These are phyloP conservation scores for Sporothrix sp. DNA, from an alignment of 2,329 filamentous ascomycete species.

Conservation along the genomic window DNA sequence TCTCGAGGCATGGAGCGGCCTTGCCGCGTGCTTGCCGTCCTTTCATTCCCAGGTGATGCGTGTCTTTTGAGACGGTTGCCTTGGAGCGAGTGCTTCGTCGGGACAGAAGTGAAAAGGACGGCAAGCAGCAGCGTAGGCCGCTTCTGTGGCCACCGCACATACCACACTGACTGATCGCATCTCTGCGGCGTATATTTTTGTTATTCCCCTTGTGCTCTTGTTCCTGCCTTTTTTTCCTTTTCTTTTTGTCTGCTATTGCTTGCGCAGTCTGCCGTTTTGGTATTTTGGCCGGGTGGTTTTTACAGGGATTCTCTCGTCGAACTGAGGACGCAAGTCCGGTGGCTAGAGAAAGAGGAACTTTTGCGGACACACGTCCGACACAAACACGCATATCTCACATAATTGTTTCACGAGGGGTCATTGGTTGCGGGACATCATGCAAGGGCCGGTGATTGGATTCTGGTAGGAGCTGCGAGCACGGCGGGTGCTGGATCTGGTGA, in stretches of 20 bases:
- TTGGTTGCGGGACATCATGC: neutral
- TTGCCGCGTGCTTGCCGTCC: neutral
- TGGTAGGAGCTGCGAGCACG: neutral
- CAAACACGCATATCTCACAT: neutral
- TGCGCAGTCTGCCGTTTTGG: neutral
- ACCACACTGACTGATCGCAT: no score
- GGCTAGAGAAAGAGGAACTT: conserved; percentile 13
- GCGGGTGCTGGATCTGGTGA: no score
- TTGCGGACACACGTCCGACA: conserved; percentile 13
- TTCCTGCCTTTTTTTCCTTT: neutral
- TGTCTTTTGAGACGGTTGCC: neutral
- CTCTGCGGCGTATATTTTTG: no score
- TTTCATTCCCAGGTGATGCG: neutral
- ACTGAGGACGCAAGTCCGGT: conserved; percentile 12
- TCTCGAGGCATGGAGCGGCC: no score
- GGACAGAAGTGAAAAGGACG: no score
- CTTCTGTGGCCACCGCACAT: no score
- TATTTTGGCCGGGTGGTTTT: conserved; percentile 1
- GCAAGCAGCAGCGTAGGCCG: no score
- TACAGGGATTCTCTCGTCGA: conserved; percentile 13
- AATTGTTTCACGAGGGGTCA: no score
- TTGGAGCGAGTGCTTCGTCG: no score
- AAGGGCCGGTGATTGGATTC: conserved; percentile 1
- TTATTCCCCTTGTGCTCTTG: neutral
- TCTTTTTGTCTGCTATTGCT: neutral